Evolutionary conservation across 176 grass and related monocot genomes (phyloP).

Genomic region (Oryza glumipatula): DNA sequence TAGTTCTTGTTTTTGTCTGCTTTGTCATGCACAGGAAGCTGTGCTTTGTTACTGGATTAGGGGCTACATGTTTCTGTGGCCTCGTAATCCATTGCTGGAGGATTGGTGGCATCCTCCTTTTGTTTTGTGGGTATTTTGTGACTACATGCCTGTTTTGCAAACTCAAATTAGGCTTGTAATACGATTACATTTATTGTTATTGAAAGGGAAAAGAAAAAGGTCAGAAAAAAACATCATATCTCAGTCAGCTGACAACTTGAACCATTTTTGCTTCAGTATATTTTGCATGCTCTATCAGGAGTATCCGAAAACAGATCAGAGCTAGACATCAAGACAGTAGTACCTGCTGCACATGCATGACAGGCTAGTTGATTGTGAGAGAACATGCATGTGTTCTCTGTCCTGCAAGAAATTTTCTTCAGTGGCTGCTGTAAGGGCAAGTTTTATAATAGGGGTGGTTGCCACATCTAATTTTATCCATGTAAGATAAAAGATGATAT

Average conservation of each 20-base stretch:
- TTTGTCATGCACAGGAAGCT: conserved; percentile 36
- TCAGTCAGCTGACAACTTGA: not conserved
- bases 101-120: conserved; percentile 35
- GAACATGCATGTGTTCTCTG: not conserved
- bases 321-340: not conserved
- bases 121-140: conserved; percentile 6
- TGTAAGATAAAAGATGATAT: no score
- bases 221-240: not conserved
- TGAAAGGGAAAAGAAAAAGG: not conserved
- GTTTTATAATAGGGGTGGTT: no score
- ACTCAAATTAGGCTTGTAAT: conserved; percentile 41
- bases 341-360: not conserved
- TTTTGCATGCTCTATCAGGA: not conserved
- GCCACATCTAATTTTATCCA: no score
- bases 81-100: conserved; percentile 30
- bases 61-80: not conserved
- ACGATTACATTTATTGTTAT: conserved; percentile 16
- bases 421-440: not conserved
- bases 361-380: not conserved
- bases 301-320: not conserved
- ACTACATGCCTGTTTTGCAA: conserved; percentile 13
- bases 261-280: not conserved
- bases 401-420: not conserved
- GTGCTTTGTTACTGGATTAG: conserved; percentile 36
- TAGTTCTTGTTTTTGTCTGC: conserved; percentile 27